phyloP scores from a whole-genome alignment of 2,329 filamentous ascomycete genomes.

The Penicillium italicum region DNA sequence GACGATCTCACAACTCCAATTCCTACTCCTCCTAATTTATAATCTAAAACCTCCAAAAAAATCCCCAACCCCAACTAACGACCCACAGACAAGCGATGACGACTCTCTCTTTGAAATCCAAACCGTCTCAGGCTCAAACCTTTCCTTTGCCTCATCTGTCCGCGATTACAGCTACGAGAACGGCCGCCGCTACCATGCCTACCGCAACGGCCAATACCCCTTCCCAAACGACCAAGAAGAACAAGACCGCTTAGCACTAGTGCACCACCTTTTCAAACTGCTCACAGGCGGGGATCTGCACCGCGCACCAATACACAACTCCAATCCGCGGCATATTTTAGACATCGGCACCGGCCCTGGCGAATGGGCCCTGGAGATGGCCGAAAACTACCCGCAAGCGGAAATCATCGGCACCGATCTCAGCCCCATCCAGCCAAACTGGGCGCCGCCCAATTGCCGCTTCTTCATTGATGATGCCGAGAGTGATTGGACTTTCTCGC shows the following conservation, averaged over 20 bases:
- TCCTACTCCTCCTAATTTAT: not conserved
- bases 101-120: conserved; percentile 32
- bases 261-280: conserved; percentile 41
- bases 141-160: conserved; percentile 40
- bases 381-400: conserved; percentile 35
- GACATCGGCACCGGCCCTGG: conserved; percentile 36
- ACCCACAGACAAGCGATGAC: conserved; percentile 33
- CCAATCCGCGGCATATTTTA: conserved; percentile 25
- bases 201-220: conserved; percentile 42
- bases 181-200: conserved; percentile 44
- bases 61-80: conserved; percentile 3
- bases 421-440: conserved; percentile 36
- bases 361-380: conserved; percentile 45
- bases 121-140: conserved; percentile 40
- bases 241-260: conserved; percentile 41
- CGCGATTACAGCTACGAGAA: conserved; percentile 41
- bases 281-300: conserved; percentile 37
- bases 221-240: conserved; percentile 46
- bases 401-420: conserved; percentile 38
- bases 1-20: not conserved
- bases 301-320: conserved; percentile 34
- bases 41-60: not conserved
- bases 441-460: conserved; percentile 49
- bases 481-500: conserved; percentile 39
- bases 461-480: conserved; percentile 49